phyloP scores from a whole-genome alignment of 78 protist species.

The Bodo saltans region DNA sequence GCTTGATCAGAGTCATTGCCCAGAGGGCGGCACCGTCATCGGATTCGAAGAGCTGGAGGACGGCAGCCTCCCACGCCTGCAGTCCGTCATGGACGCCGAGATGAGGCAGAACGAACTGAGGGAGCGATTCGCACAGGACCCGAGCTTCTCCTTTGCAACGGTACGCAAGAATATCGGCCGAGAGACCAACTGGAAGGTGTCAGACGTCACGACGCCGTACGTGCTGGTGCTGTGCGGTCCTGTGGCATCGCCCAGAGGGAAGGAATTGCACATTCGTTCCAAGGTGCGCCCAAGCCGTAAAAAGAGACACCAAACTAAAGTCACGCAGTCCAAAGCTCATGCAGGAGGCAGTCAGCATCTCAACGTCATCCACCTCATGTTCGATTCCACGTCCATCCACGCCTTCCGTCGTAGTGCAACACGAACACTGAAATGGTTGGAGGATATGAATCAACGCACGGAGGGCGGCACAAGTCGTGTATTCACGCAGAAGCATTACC shows the following conservation, averaged over 20 bases:
- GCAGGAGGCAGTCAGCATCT: not conserved
- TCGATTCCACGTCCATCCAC: slow-evolving; percentile 10
- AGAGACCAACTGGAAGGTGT: not conserved
- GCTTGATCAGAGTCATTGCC: no score
- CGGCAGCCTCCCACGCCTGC: not conserved
- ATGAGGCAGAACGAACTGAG: slow-evolving; percentile 6
- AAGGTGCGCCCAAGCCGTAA: not conserved
- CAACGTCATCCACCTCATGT: slow-evolving; percentile 18
- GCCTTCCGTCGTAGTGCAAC: not conserved
- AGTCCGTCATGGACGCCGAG: slow-evolving; percentile 8
- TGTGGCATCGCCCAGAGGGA: not conserved
- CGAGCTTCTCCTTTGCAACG: not conserved
- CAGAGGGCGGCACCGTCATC: not conserved
- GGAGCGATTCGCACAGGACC: not conserved
- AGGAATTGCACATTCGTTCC: not conserved
- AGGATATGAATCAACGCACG: not conserved
- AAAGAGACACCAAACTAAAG: not conserved
- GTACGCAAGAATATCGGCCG: not conserved
- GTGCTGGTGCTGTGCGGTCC: not conserved
- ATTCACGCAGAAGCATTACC: slow-evolving; percentile 12
- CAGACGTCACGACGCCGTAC: not conserved
- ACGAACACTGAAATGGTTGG: not conserved
- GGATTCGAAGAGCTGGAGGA: slow-evolving; percentile 17
- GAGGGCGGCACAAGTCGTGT: slow-evolving; percentile 4
- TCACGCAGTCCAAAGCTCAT: not conserved